Conservation (phyloP, 2,329 filamentous ascomycete genomes). For the Raffaelea ambrosiae region DNA sequence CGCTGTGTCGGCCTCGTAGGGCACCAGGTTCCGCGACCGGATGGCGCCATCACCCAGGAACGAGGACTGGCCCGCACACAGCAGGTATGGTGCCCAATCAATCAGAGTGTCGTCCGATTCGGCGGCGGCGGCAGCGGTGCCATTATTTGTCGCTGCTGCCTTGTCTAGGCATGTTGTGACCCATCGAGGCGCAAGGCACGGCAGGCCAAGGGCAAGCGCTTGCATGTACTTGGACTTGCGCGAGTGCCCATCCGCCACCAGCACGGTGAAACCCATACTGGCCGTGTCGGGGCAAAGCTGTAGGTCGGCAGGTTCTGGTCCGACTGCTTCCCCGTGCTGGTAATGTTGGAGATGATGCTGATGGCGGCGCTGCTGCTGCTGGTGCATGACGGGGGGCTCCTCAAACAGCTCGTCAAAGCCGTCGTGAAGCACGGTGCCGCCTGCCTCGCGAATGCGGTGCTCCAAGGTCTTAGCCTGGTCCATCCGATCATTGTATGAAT, state of each 20-base stretch:
- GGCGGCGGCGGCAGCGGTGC: too few relatives aligned
- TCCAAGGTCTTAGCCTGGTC: constrained; percentile 41
- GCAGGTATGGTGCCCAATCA: constrained; percentile 72
- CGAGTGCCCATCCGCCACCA: constrained; percentile 80
- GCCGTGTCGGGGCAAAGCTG: constrained; percentile 43
- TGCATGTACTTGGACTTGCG: constrained; percentile 91
- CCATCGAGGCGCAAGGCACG: constrained; percentile 80
- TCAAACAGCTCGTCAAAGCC: constrained; percentile 76
- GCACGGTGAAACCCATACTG: constrained; percentile 65
- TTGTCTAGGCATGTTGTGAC: constrained; percentile 57
- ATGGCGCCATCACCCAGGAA: constrained; percentile 64
- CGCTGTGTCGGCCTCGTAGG: constrained; percentile 51
- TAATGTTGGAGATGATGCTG: too few relatives aligned
- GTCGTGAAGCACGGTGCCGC: constrained; percentile 60
- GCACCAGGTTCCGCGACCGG: constrained; percentile 59
- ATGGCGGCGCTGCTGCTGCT: too few relatives aligned
- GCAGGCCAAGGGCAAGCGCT: constrained; percentile 80
- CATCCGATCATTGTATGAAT: constrained; percentile 33
- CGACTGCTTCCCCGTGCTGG: too few relatives aligned
- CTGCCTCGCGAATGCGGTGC: constrained; percentile 57
- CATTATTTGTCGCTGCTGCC: too few relatives aligned
- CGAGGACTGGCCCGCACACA: constrained; percentile 74
- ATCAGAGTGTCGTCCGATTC: constrained; percentile 53
- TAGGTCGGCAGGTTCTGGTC: constrained; percentile 25
- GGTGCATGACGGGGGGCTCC: constrained; percentile 10